A percentile compares a stretch with the other conserved stretches of the same genome.
Conservation (phyloP, 768 basidiomycete species). For the Mycena belliarum region DNA sequence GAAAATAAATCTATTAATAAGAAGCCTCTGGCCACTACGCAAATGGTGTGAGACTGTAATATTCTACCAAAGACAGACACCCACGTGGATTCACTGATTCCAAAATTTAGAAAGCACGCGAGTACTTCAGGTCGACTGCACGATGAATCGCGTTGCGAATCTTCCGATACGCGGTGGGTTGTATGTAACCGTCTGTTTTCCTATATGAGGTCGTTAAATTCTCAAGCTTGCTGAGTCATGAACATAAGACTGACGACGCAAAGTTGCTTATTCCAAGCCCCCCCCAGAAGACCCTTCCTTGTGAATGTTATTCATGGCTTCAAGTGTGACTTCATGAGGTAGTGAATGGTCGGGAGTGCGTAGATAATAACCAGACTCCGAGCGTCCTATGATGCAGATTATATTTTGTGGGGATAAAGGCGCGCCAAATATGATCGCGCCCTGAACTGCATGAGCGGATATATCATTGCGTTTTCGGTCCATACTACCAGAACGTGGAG, state of each 20-base stretch:
- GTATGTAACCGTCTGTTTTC: conserved; percentile 51
- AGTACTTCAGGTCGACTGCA: conserved; percentile 46
- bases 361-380: conserved; percentile 56
- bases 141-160: conserved; percentile 45
- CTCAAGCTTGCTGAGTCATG: too few relatives aligned
- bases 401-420: too few relatives aligned
- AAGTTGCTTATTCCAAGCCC: conserved; percentile 68
- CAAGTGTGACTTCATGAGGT: conserved; percentile 56
- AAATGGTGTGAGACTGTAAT: too few relatives aligned
- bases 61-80: too few relatives aligned
- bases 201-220: too few relatives aligned
- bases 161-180: conserved; percentile 57
- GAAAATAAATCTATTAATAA: conserved; percentile 52
- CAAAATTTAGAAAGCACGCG: conserved; percentile 59
- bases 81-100: too few relatives aligned
- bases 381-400: conserved; percentile 41
- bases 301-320: conserved; percentile 54
- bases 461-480: neutral
- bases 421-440: conserved; percentile 58
- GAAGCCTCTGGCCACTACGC: conserved; percentile 59
- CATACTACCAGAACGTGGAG: conserved; percentile 55
- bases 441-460: conserved; percentile 31
- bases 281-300: conserved; percentile 59
- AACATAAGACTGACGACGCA: conserved; percentile 41
- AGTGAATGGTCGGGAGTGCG: conserved; percentile 62